Conservation (phyloP, 73 alveolate species). For the Symbiodinium natans region DNA sequence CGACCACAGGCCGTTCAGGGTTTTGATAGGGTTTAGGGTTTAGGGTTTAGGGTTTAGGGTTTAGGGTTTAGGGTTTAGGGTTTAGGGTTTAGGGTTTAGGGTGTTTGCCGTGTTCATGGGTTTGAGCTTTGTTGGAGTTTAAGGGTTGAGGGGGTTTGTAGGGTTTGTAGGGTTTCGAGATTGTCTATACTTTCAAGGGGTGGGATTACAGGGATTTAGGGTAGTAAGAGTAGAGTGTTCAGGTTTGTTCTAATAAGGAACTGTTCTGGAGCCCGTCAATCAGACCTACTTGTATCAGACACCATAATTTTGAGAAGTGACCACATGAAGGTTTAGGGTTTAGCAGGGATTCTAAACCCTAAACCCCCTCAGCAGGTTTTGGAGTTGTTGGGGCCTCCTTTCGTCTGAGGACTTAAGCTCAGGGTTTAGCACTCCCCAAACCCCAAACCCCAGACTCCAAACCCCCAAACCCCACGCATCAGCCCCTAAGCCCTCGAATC, state of each 20-base stretch:
- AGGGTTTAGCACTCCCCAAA: not conserved
- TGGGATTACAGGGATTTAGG: too few relatives aligned
- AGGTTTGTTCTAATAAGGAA: too few relatives aligned
- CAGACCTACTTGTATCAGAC: too few relatives aligned
- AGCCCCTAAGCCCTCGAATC: too few relatives aligned
- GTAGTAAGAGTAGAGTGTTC: too few relatives aligned
- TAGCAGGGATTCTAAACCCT: not conserved
- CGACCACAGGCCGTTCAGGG: slow-evolving; percentile 23
- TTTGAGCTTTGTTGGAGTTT: not conserved
- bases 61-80: not conserved
- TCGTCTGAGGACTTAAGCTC: too few relatives aligned
- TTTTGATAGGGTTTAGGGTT: not conserved
- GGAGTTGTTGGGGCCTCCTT: too few relatives aligned
- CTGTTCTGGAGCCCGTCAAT: too few relatives aligned
- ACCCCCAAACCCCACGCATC: not conserved
- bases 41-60: not conserved
- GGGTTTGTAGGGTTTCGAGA: not conserved
- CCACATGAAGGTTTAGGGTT: not conserved
- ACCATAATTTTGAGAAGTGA: too few relatives aligned
- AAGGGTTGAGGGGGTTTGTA: not conserved
- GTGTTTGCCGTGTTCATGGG: not conserved
- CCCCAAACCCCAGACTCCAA: not conserved
- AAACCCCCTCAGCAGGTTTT: too few relatives aligned
- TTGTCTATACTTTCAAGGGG: not conserved
- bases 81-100: not conserved